These are phyloP conservation scores for Cadophora luteo-olivacea DNA, from an alignment of 2,329 filamentous ascomycete genomes.

Conservation along the genomic window DNA sequence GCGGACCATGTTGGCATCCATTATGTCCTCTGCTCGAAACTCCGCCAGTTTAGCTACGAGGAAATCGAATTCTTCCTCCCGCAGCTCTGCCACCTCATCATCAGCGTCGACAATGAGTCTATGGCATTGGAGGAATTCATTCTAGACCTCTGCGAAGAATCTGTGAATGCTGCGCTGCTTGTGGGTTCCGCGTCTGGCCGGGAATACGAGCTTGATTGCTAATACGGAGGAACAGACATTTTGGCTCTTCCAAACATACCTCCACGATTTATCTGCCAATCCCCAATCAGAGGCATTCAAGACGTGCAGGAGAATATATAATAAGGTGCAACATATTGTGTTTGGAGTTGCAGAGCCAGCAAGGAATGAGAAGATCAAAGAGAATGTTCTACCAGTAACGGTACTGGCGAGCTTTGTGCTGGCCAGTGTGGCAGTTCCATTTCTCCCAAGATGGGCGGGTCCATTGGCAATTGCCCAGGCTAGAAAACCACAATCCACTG, in stretches of 20 bases:
- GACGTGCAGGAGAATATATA: constrained; percentile 83
- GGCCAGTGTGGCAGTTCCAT: constrained; percentile 76
- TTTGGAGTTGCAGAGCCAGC: constrained; percentile 76
- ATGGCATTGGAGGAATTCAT: constrained; percentile 91
- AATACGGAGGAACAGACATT: constrained; percentile 67
- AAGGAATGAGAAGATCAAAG: constrained; percentile 77
- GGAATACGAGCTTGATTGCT: constrained; percentile 27
- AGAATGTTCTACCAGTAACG: constrained; percentile 81
- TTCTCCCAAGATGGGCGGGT: constrained; percentile 79
- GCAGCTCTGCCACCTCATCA: constrained; percentile 85
- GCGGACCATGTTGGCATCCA: constrained; percentile 90
- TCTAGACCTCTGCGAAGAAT: constrained; percentile 85
- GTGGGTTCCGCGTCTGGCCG: constrained; percentile 55
- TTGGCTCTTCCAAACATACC: constrained; percentile 88
- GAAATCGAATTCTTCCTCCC: constrained; percentile 93
- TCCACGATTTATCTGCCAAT: constrained; percentile 78
- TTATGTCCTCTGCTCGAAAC: constrained; percentile 87
- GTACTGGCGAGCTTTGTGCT: constrained; percentile 82
- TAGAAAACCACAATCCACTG: constrained; percentile 71
- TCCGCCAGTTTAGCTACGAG: constrained; percentile 87
- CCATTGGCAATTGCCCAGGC: constrained; percentile 84
- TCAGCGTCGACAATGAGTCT: constrained; percentile 88
- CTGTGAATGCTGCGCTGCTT: constrained; percentile 81
- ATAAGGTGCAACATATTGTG: constrained; percentile 87
- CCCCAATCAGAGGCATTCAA: constrained; percentile 80